Conservation (phyloP, 306 rosid genomes). For the Boehmeria nivea region DNA sequence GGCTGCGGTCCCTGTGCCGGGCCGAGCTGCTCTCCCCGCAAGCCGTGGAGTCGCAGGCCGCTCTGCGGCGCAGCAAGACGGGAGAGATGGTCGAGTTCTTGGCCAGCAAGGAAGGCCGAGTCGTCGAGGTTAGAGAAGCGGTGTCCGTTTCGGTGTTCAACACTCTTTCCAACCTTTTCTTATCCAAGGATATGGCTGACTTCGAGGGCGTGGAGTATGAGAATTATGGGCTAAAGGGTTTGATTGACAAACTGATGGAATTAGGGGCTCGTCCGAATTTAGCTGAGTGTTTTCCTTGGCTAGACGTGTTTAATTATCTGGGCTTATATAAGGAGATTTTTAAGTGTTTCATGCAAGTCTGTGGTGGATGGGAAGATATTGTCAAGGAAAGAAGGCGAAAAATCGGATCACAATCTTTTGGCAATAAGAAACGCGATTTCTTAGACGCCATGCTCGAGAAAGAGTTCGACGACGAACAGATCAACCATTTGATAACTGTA, state of each 20-base stretch:
- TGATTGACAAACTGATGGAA: neutral
- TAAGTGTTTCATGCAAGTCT: neutral
- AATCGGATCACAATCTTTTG: too few relatives aligned
- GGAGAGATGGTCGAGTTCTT: neutral
- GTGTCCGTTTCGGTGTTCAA: neutral
- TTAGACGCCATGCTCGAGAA: conserved; percentile 1
- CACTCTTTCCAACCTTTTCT: neutral
- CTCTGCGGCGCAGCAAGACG: neutral
- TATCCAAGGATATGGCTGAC: neutral
- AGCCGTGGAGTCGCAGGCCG: neutral
- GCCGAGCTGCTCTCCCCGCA: neutral
- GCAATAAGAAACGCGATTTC: neutral
- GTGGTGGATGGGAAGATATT: neutral
- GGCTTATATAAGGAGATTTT: neutral
- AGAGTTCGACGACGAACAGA: conserved; percentile 3
- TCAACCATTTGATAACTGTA: neutral
- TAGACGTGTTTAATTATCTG: neutral
- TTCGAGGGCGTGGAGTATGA: neutral
- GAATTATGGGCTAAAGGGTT: neutral
- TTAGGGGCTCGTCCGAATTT: neutral
- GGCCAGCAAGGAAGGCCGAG: neutral
- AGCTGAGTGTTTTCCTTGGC: neutral
- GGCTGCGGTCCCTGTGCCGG: neutral
- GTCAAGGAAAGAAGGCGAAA: conserved; percentile 14
- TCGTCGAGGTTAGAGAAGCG: neutral